A percentile compares a stretch with the other conserved stretches of the same genome.
Evolutionary conservation across 768 basidiomycete species (phyloP).

Genomic region (Daedaleopsis sinensis): DNA sequence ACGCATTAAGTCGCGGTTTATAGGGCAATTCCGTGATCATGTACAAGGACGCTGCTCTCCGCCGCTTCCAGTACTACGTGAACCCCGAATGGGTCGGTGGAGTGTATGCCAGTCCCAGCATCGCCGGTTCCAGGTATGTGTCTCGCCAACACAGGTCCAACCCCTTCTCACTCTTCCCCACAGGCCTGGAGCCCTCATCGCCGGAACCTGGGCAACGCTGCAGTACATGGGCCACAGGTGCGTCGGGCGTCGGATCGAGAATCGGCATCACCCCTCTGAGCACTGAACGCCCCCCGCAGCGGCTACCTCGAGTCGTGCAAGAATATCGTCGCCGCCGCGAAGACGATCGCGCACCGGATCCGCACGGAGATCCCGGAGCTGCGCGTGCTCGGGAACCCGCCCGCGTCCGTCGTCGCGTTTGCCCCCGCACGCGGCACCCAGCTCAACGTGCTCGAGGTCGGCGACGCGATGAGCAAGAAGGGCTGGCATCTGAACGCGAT

Average conservation of each 20-base stretch:
- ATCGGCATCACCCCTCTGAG: too few relatives aligned
- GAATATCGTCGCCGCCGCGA: slow-evolving; percentile 75
- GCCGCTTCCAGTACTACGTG: slow-evolving; percentile 86
- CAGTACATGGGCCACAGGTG: slow-evolving; percentile 89
- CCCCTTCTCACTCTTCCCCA: not conserved
- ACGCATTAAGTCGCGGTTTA: not conserved
- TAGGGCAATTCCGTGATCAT: slow-evolving; percentile 94
- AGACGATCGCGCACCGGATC: slow-evolving; percentile 70
- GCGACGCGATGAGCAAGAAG: slow-evolving; percentile 80
- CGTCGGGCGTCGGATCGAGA: slow-evolving; percentile 28
- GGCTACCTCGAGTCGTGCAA: slow-evolving; percentile 89
- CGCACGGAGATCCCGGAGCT: slow-evolving; percentile 75
- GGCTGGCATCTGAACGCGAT: slow-evolving; percentile 96
- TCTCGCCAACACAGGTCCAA: not conserved
- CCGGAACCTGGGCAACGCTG: slow-evolving; percentile 97
- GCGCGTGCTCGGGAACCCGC: slow-evolving; percentile 87
- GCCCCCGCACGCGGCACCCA: slow-evolving; percentile 52
- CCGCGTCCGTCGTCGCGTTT: slow-evolving; percentile 91
- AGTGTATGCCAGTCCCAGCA: slow-evolving; percentile 86
- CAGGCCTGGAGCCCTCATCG: slow-evolving; percentile 90
- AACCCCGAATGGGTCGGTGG: slow-evolving; percentile 84
- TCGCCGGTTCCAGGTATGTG: slow-evolving; percentile 85
- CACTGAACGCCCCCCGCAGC: slow-evolving; percentile 41
- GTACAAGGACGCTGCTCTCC: slow-evolving; percentile 81
- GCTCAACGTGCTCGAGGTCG: slow-evolving; percentile 84